Evolutionary conservation across 1,139 yeast genomes (phyloP).

Genomic region (Lodderomyces orthopsilosis): DNA sequence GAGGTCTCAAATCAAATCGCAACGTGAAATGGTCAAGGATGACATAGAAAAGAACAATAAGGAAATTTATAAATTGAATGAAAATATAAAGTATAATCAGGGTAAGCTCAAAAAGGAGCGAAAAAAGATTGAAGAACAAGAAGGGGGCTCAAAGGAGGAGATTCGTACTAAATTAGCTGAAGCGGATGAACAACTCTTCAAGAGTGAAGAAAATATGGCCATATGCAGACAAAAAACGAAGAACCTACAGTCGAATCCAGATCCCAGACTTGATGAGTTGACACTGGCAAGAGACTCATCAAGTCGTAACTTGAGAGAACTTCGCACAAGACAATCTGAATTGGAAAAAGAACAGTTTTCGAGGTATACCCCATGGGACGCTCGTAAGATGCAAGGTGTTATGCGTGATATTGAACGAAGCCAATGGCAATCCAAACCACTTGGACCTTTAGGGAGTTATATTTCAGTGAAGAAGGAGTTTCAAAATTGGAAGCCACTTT

Average conservation of each 20-base stretch:
- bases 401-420: conserved; percentile 39
- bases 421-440: conserved; percentile 50
- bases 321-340: conserved; percentile 7
- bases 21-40: conserved; percentile 11
- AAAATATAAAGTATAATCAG: conserved; percentile 26
- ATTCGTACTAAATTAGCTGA: conserved; percentile 17
- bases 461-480: conserved; percentile 56
- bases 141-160: conserved; percentile 40
- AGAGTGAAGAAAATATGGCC: conserved; percentile 8
- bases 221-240: conserved; percentile 7
- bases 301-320: conserved; percentile 4
- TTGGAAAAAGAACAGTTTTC: conserved; percentile 21
- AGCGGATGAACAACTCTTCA: conserved; percentile 4
- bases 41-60: conserved; percentile 9
- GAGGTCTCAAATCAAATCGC: conserved; percentile 12
- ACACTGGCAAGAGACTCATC: conserved; percentile 5
- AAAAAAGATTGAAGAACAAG: conserved; percentile 33
- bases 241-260: conserved; percentile 4
- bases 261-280: conserved; percentile 7
- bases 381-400: conserved; percentile 33
- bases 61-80: conserved; percentile 16
- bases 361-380: conserved; percentile 48
- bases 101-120: conserved; percentile 33
- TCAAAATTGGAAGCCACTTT: conserved; percentile 57
- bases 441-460: conserved; percentile 82